Percentiles rank a stretch among this genome's conserved stretches.
These are phyloP conservation scores for Dalbergia oliveri DNA, from an alignment of 306 rosid species.

Conservation along the genomic window DNA sequence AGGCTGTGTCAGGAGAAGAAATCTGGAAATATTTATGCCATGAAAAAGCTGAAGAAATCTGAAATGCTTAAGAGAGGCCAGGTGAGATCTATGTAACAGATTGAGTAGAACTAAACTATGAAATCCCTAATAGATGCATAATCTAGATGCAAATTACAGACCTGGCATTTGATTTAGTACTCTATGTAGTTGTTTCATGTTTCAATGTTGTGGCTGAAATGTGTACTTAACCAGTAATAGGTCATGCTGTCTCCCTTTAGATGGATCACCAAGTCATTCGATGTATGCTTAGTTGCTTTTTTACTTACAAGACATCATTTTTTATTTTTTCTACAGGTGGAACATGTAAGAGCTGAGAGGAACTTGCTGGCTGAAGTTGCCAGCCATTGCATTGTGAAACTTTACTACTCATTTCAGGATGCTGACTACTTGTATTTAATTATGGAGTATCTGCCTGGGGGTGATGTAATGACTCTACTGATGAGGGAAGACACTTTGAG, in stretches of 20 bases:
- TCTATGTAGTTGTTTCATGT: conserved; percentile 13
- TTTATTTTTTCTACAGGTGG: conserved; percentile 69
- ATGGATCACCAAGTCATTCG: conserved; percentile 38
- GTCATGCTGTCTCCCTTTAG: conserved; percentile 27
- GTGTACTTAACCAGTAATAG: conserved; percentile 8
- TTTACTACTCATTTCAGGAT: conserved; percentile 98
- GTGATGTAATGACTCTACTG: conserved; percentile 96
- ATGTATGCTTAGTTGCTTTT: conserved; percentile 33
- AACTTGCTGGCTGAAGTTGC: conserved; percentile 99
- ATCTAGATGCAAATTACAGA: conserved; percentile 31
- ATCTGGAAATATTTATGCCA: conserved; percentile 96
- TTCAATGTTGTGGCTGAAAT: conserved; percentile 24
- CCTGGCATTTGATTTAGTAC: conserved; percentile 17
- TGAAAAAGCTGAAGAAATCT: conserved; percentile 98
- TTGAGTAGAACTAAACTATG: conserved; percentile 32
- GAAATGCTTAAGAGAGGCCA: conserved; percentile 99
- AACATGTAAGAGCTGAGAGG: conserved; percentile 99
- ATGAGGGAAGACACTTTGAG: conserved; percentile 95
- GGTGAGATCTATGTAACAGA: conserved; percentile 61
- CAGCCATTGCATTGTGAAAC: conserved; percentile 97
- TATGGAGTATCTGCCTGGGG: conserved; percentile 99
- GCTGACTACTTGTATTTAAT: conserved; percentile 89
- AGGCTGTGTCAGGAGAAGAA: conserved; percentile 98
- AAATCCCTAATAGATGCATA: conserved; percentile 30
- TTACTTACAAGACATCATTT: conserved; percentile 29